A percentile compares a stretch with the other conserved stretches of the same genome.
phyloP scores from a whole-genome alignment of 768 basidiomycete species.

The Wakefieldia striispora region DNA sequence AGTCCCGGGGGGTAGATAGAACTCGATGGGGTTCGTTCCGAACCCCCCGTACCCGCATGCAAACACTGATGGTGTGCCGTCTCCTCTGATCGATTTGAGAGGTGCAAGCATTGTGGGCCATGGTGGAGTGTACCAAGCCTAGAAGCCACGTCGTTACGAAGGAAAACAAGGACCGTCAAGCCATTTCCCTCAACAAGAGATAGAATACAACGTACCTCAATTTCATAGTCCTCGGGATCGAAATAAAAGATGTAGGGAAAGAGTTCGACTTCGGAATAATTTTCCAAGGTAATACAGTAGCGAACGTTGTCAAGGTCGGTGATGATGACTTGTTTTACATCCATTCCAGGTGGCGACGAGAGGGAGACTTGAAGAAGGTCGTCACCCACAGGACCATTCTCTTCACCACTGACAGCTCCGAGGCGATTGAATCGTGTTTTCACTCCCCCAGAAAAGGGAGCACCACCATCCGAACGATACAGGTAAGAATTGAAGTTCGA shows the following conservation, averaged over 20 bases:
- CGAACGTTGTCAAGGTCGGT: constrained; percentile 6
- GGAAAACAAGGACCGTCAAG: background rate
- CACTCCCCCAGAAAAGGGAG: constrained; percentile 12
- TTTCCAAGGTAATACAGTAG: constrained; percentile 20
- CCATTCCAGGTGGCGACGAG: background rate
- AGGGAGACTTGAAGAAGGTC: constrained; percentile 7
- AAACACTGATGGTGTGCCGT: constrained; percentile 12
- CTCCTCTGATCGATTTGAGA: background rate
- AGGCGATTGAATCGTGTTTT: constrained; percentile 11
- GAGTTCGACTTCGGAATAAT: constrained; percentile 13
- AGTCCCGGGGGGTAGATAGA: constrained; percentile 4
- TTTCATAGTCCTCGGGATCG: constrained; percentile 19
- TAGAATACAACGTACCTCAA: constrained; percentile 7
- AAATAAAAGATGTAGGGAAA: constrained; percentile 27
- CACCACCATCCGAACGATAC: constrained; percentile 12
- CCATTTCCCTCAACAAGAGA: background rate
- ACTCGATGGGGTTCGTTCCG: constrained; percentile 18
- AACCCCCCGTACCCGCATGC: constrained; percentile 21
- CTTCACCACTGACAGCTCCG: background rate
- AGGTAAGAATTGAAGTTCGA: constrained; percentile 22
- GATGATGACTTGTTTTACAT: constrained; percentile 11
- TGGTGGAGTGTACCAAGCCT: constrained; percentile 19
- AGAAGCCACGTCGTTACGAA: background rate
- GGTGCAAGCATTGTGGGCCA: constrained; percentile 6
- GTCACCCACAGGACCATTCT: constrained; percentile 6